These are phyloP conservation scores for Penicillium nordicum DNA, from an alignment of 2,329 filamentous ascomycete genomes.

Conservation along the genomic window DNA sequence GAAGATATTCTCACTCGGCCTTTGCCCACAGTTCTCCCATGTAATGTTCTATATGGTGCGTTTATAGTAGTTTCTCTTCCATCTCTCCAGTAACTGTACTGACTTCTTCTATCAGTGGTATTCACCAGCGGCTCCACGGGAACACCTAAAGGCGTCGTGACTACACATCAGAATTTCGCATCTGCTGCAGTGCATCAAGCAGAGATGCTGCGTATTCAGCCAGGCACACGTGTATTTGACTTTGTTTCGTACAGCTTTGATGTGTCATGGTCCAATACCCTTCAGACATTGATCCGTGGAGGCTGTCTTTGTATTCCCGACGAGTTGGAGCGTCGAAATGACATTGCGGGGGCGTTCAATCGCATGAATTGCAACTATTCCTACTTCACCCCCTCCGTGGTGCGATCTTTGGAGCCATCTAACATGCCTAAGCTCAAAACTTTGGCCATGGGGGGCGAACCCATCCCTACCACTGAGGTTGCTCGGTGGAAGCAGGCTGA, in stretches of 20 bases:
- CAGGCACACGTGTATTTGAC: background rate
- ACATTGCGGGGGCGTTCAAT: background rate
- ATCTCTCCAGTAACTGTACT: background rate
- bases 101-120: background rate
- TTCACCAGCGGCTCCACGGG: background rate
- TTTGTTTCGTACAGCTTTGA: conserved; percentile 2
- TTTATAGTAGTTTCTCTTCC: too few relatives aligned
- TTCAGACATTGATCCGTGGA: background rate
- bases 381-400: background rate
- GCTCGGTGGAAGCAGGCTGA: background rate
- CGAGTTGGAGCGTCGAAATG: background rate
- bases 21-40: background rate
- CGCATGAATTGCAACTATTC: background rate
- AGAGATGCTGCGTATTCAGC: background rate
- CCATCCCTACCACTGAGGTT: background rate
- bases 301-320: background rate
- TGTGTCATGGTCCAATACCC: background rate
- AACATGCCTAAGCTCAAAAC: background rate
- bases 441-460: background rate
- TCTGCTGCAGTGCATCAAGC: background rate
- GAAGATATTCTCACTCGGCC: background rate
- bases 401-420: background rate
- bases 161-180: background rate
- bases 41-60: background rate
- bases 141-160: background rate